Evolutionary conservation across 345 rosid genomes (phyloP).

Genomic region (Toxicodendron radicans): DNA sequence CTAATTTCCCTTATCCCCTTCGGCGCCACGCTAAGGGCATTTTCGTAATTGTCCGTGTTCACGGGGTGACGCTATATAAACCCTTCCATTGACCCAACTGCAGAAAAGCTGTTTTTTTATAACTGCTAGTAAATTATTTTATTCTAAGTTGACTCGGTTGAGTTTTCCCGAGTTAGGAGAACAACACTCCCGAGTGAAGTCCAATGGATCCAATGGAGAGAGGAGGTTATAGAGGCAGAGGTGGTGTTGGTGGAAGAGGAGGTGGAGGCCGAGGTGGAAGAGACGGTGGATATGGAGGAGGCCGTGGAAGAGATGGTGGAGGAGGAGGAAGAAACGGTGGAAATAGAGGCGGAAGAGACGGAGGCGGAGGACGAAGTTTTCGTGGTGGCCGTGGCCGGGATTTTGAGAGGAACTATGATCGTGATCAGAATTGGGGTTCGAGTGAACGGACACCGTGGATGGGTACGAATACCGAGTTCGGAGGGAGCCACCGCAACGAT

Average conservation of each 20-base stretch:
- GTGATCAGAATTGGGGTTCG: no score
- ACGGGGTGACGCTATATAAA: neutral
- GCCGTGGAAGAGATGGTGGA: constrained; percentile 7
- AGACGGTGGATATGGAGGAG: neutral
- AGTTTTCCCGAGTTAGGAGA: no score
- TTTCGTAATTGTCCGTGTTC: neutral
- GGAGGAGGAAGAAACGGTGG: constrained; percentile 1
- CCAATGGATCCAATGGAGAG: constrained; percentile 72
- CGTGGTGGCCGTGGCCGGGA: neutral
- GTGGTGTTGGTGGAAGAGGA: constrained; percentile 20
- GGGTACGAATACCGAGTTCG: neutral
- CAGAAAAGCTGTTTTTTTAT: no score
- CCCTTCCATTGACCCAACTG: no score
- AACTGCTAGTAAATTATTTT: neutral
- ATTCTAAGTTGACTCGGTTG: neutral
- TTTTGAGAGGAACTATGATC: neutral
- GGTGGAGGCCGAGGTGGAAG: constrained; percentile 4
- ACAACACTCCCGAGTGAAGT: constrained; percentile 22
- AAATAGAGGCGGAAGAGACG: neutral
- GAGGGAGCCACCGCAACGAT: neutral
- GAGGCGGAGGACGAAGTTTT: neutral
- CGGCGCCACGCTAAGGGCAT: no score
- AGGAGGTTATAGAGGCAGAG: constrained; percentile 34
- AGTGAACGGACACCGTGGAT: neutral
- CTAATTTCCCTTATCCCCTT: no score